Evolutionary conservation across 192 early-diverging fungal genomes (phyloP).

Genomic region (Mortierella claussenii): DNA sequence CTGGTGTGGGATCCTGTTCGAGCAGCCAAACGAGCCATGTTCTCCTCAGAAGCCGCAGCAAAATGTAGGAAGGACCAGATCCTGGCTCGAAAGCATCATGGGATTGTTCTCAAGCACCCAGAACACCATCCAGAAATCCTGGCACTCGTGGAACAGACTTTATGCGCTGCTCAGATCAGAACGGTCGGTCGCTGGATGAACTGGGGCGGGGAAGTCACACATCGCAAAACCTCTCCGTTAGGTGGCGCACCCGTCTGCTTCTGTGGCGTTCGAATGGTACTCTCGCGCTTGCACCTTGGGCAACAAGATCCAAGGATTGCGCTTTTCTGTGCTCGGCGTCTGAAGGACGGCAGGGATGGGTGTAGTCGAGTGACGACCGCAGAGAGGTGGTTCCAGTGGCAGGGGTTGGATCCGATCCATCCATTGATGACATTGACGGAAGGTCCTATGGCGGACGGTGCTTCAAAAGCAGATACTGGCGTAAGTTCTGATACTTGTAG

Average conservation of each 20-base stretch:
- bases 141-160: not conserved
- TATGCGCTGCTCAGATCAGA: not conserved
- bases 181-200: conserved; percentile 19
- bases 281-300: not conserved
- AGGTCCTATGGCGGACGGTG: too few species aligned
- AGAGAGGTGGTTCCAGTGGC: conserved; percentile 16
- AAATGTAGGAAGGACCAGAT: not conserved
- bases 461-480: too few species aligned
- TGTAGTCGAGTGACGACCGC: conserved; percentile 18
- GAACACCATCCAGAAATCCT: conserved; percentile 2
- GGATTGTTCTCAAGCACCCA: conserved; percentile 8
- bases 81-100: conserved; percentile 17
- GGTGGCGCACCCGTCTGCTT: conserved; percentile 20
- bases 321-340: conserved; percentile 15
- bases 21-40: not conserved
- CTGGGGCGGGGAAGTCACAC: not conserved
- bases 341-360: conserved; percentile 8
- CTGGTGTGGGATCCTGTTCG: conserved; percentile 4
- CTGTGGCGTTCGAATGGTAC: conserved; percentile 11
- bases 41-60: not conserved
- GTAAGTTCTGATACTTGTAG: too few species aligned
- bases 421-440: too few species aligned
- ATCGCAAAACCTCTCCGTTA: not conserved
- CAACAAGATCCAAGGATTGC: not conserved
- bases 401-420: conserved; percentile 7